Evolutionary conservation across 2,329 filamentous ascomycete genomes (phyloP), one percentile per base, ranked within the genome.

Genomic region (Dactylellina leptospora): DNA sequence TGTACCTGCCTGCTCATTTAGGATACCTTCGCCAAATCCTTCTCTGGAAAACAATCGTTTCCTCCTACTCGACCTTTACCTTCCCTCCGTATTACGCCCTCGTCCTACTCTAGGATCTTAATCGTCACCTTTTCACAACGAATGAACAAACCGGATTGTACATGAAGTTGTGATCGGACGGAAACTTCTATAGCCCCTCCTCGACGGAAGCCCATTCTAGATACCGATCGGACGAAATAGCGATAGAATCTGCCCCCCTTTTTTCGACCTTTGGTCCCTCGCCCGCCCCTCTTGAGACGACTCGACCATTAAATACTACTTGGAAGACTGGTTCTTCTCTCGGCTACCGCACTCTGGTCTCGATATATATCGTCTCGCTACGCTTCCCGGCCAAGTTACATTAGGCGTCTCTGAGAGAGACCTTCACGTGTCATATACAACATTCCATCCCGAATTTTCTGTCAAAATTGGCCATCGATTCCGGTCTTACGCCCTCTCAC

Each of bases 11-110:
- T 64, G 44, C 59, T 64, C 59, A 54, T 60, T 59, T 64, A 28
- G 68, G 58, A 48, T 50, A 72, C 38, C 54, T 40, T 60, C 50
- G 36, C 53, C 59, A 72, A 60, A 64, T 54, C 48, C 23, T 60
- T 45, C 18, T 36, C 45, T 53, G 33, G 48, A 23, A 53, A 64
- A 64, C 36, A 44, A 59, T 53, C 27, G 33, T 59, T 59, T 63
- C 44, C 48, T 27, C 58, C 55, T 22, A 58, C 50, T 40, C 28
- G 28, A 22, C 28, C 42, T 36, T 16, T 13, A 16, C 9, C 45
- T 25, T 6, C 27, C 42, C 13, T 59, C 20, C 22, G 20, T 27
- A 61, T 20, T 40, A 55, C 54, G 10, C 27, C 16, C 28, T 36
- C 33, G 38, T n/a, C 25, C 20, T 56, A 42, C 27, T 18, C 8